Percentiles rank a stretch among this genome's conserved stretches.
Conservation (phyloP, 2,329 filamentous ascomycete genomes). For the Juglanconis sp. region DNA sequence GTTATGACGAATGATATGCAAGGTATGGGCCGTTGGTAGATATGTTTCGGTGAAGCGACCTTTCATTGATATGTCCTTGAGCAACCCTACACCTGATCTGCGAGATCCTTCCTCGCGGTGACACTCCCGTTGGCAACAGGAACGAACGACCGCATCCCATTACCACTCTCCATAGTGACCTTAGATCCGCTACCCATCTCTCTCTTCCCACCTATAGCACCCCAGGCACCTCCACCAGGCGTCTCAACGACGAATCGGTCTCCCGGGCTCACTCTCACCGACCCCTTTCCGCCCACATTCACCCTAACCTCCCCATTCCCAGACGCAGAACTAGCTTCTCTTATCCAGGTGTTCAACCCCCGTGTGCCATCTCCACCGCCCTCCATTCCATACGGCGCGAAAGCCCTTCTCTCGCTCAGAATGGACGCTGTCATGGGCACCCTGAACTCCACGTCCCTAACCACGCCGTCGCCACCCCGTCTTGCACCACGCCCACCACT, state of each 20-base stretch:
- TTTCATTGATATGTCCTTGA: too few species aligned
- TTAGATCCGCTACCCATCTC: too few species aligned
- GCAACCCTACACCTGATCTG: too few species aligned
- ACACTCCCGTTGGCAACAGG: too few species aligned
- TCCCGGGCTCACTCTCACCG: conserved; percentile 26
- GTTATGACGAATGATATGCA: too few species aligned
- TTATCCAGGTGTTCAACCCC: conserved; percentile 22
- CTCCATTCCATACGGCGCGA: conserved; percentile 31
- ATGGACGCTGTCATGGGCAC: conserved; percentile 31
- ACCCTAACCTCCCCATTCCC: conserved; percentile 14
- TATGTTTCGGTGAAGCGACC: too few species aligned
- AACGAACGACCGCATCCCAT: too few species aligned
- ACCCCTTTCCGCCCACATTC: conserved; percentile 30
- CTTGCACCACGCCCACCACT: conserved; percentile 27
- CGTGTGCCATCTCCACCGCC: conserved; percentile 24
- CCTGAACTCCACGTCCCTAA: conserved; percentile 30
- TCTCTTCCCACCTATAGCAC: background rate
- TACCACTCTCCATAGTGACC: too few species aligned
- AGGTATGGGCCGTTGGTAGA: too few species aligned
- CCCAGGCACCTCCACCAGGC: conserved; percentile 31
- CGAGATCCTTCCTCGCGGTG: too few species aligned
- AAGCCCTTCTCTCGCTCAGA: conserved; percentile 31
- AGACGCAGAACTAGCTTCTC: conserved; percentile 6
- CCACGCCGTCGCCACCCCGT: conserved; percentile 30
- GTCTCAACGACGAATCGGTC: conserved; percentile 35